Percentiles rank a stretch among this genome's conserved stretches.
Evolutionary conservation across 169 alveolate species (phyloP).

Genomic region (Eimeria zaria): DNA sequence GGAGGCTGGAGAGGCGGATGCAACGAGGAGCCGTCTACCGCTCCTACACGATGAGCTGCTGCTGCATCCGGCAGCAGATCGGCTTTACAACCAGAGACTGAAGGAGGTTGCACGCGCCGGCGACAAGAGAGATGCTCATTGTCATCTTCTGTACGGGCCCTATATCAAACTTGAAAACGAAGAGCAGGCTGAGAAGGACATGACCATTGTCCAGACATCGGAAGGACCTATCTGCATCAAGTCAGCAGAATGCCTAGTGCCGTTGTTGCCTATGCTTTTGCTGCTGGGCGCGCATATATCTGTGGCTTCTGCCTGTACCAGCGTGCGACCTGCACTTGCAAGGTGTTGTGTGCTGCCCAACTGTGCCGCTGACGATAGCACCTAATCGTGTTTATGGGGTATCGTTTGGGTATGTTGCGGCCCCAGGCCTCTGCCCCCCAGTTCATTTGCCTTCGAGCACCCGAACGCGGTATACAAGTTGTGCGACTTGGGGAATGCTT

Average conservation of each 20-base stretch:
- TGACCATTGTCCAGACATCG: conserved; percentile 72
- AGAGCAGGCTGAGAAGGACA: conserved; percentile 69
- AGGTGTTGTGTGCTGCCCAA: background rate
- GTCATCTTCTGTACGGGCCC: conserved; percentile 79
- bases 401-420: background rate
- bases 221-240: conserved; percentile 84
- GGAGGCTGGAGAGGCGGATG: conserved; percentile 66
- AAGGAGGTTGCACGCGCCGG: conserved; percentile 78
- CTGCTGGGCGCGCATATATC: background rate
- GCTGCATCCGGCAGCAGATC: conserved; percentile 83
- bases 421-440: conserved; percentile 78
- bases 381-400: background rate
- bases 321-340: background rate
- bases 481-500: conserved; percentile 99
- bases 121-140: conserved; percentile 56
- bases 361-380: background rate
- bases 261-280: background rate
- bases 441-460: conserved; percentile 87
- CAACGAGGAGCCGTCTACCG: conserved; percentile 65
- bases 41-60: conserved; percentile 85
- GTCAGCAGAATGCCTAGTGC: conserved; percentile 13
- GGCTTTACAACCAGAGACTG: conserved; percentile 71
- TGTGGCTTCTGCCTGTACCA: background rate
- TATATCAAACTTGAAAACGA: conserved; percentile 74
- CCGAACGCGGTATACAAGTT: conserved; percentile 94